Evolutionary conservation across 495 filamentous ascomycete genomes (phyloP), one percentile per base, ranked within the genome.

Genomic region (Podospora fimiseda): DNA sequence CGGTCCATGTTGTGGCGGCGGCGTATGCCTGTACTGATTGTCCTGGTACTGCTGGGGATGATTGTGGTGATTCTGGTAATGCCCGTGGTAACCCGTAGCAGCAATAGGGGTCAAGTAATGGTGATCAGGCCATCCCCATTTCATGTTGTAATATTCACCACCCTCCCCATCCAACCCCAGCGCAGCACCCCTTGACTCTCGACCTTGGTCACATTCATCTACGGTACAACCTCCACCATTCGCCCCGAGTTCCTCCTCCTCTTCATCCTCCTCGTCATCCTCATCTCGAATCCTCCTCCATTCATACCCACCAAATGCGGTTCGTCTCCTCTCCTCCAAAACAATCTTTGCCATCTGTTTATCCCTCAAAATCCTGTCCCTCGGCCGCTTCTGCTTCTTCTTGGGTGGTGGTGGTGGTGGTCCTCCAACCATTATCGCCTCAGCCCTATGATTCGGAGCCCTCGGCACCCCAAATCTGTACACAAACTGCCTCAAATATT

Each of bases 221-320:
- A 7, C 14, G 7, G 30, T 27, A n/a, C 48, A 23, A 20, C 47
- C 38, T 36, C 30, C 15, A 18, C 19, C 43, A 43, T 38, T 50
- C 18, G 33, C 53, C 16, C 21, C 27, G 7, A 11, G 20, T 19
- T 38, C 47, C 21, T 51, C 6, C 39, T 24, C 48, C 16, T 33
- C 42, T 16, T 38, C 52, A 24, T 30, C 40, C 0, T 44, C 24
- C n/a, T 41, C 47, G 13, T 41, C 55, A 14, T 14, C 11, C 39
- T 14, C 47, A 15, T 33, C 42, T 53, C 57, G 54, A 56, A 70
- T 64, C 14, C 74, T 58, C 3, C 82, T 80, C 66, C 90, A 96
- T 11, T 87, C 90, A 66, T 97, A 97, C n/a, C 92, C 91, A 48
- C 90, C 65, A 68, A 96, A 96, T 1, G 89, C 89, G 9, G 78